Conservation (phyloP, 257 asterid genomes). For the Ophiorrhiza pumila region DNA sequence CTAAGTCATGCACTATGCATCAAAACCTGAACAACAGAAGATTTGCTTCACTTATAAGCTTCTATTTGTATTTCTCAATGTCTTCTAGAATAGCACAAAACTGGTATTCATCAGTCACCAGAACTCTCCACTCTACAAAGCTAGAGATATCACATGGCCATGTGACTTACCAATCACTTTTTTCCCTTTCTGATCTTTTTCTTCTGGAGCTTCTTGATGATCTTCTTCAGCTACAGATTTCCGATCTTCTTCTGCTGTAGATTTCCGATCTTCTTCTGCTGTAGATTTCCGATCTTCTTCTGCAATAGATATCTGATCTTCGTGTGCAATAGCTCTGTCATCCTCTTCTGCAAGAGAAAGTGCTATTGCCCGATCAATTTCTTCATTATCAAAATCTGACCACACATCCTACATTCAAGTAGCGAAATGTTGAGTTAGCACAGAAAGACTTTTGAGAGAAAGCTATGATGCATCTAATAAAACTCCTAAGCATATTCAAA, state of each 20-base stretch:
- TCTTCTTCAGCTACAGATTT: conserved; percentile 18
- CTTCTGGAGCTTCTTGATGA: conserved; percentile 9
- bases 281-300: conserved; percentile 12
- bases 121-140: conserved; percentile 1
- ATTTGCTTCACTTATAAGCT: background rate
- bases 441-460: conserved; percentile 8
- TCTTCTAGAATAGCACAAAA: background rate
- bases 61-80: background rate
- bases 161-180: conserved; percentile 59
- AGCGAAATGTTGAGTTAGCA: conserved; percentile 18
- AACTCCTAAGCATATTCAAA: conserved; percentile 7
- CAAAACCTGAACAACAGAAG: background rate
- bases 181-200: conserved; percentile 73
- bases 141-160: conserved; percentile 15
- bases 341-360: conserved; percentile 67
- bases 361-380: conserved; percentile 84
- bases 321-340: conserved; percentile 16
- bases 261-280: background rate
- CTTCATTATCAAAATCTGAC: conserved; percentile 85
- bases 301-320: conserved; percentile 2
- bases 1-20: background rate
- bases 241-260: background rate
- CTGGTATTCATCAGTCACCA: background rate
- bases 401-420: conserved; percentile 50
- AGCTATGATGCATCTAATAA: background rate